phyloP scores from a whole-genome alignment of 306 rosid genomes.

The Inga leiocalycina region DNA sequence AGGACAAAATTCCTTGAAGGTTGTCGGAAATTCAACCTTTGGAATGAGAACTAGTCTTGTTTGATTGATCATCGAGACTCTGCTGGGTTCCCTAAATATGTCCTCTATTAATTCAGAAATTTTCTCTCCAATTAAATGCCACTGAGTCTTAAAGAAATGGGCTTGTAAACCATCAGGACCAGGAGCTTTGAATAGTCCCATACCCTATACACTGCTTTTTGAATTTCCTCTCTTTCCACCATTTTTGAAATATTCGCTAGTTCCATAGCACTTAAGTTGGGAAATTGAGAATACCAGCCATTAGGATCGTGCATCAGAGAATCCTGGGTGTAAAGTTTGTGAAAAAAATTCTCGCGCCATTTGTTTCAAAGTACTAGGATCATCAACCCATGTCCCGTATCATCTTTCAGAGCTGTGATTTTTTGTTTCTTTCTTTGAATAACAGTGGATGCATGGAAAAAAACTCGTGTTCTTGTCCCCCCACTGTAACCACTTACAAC shows the following conservation, averaged over 20 bases:
- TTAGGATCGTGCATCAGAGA: too few relatives aligned
- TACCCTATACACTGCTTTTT: neutral
- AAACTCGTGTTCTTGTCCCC: neutral
- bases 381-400: neutral
- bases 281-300: too few relatives aligned
- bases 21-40: accelerated
- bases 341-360: neutral
- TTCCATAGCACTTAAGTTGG: too few relatives aligned
- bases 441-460: neutral
- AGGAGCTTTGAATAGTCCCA: neutral
- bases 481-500: neutral
- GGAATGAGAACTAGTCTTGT: neutral
- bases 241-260: too few relatives aligned
- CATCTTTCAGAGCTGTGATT: neutral
- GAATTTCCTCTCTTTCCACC: neutral
- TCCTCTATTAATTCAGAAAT: neutral
- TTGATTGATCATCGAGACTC: neutral
- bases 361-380: neutral
- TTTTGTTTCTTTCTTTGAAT: neutral
- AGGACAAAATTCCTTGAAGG: neutral
- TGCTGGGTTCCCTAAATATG: neutral
- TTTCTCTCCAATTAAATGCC: neutral
- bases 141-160: neutral
- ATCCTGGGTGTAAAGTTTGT: neutral
- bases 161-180: neutral